Percentiles rank a stretch among this genome's conserved stretches.
Evolutionary conservation across 179 eudicot genomes (phyloP).

Genomic region (Silene noctiflora): DNA sequence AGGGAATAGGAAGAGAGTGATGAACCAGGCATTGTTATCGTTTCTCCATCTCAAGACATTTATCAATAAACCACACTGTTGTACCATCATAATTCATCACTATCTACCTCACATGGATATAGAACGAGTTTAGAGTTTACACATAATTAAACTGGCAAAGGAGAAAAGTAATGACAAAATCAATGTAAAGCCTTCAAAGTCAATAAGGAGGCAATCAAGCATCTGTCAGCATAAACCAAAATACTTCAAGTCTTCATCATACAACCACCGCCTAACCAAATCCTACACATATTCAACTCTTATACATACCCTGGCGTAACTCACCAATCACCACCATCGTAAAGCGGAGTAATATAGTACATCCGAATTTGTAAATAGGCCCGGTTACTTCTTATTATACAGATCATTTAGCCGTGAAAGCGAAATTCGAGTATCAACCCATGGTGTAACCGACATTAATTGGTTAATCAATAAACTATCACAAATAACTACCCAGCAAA

Average conservation of each 20-base stretch:
- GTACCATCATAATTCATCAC: not conserved
- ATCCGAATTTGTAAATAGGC: not conserved
- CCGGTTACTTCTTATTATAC: not conserved
- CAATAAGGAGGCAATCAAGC: not conserved
- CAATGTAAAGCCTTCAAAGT: not conserved
- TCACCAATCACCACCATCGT: not conserved
- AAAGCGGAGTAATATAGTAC: not conserved
- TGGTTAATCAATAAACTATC: not conserved
- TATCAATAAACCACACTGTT: too few species aligned
- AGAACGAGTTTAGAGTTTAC: not conserved
- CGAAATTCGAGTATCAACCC: not conserved
- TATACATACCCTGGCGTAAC: too few species aligned
- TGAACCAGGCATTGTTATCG: not conserved
- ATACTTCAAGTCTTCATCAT: not conserved
- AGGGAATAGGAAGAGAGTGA: not conserved
- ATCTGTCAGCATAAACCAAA: not conserved
- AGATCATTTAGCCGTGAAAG: not conserved
- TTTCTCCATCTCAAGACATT: not conserved
- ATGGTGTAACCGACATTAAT: not conserved
- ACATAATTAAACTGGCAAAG: not conserved
- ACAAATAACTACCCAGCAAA: not conserved
- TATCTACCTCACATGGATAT: not conserved
- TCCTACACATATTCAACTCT: too few species aligned
- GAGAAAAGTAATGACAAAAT: not conserved
- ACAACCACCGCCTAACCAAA: not conserved